Evolutionary conservation across 148 eudicot genomes (phyloP).

Genomic region (Talinum fruticosum): DNA sequence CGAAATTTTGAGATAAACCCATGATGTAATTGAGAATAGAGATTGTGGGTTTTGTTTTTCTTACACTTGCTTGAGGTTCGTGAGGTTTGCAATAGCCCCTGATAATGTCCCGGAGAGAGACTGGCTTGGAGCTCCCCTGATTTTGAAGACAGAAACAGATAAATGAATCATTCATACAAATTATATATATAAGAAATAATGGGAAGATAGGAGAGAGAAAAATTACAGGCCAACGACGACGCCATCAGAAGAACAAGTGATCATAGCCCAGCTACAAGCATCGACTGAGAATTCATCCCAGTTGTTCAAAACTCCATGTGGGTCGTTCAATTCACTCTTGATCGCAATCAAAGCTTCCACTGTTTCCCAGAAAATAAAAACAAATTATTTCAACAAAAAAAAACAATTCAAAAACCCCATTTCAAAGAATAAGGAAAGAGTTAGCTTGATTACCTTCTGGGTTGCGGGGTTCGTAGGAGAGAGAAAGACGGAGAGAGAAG

Average conservation of each 20-base stretch:
- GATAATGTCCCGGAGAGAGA: constrained; percentile 79
- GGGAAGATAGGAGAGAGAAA: neutral
- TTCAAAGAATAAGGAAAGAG: neutral
- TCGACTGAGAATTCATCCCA: constrained; percentile 99
- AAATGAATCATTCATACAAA: neutral
- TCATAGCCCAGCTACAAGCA: constrained; percentile 98
- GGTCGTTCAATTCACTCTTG: constrained; percentile 56
- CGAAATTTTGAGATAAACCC: constrained; percentile 1
- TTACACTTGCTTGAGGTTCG: constrained; percentile 91
- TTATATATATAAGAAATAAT: neutral
- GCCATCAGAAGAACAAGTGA: constrained; percentile 83
- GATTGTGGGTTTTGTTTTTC: neutral
- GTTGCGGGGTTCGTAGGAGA: constrained; percentile 68
- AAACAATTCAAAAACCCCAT: neutral
- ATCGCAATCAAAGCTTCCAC: constrained; percentile 77
- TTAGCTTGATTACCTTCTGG: constrained; percentile 56
- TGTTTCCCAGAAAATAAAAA: constrained; percentile 19
- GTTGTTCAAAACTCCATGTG: constrained; percentile 68
- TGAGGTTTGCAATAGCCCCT: constrained; percentile 65
- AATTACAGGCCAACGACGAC: constrained; percentile 66
- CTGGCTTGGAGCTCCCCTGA: constrained; percentile 95
- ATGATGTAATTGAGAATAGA: neutral
- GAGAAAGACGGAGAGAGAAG: constrained; percentile 27
- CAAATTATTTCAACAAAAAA: neutral
- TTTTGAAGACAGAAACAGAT: neutral